Evolutionary conservation across 2,329 filamentous ascomycete genomes (phyloP).

Genomic region (Phialophora chinensis): DNA sequence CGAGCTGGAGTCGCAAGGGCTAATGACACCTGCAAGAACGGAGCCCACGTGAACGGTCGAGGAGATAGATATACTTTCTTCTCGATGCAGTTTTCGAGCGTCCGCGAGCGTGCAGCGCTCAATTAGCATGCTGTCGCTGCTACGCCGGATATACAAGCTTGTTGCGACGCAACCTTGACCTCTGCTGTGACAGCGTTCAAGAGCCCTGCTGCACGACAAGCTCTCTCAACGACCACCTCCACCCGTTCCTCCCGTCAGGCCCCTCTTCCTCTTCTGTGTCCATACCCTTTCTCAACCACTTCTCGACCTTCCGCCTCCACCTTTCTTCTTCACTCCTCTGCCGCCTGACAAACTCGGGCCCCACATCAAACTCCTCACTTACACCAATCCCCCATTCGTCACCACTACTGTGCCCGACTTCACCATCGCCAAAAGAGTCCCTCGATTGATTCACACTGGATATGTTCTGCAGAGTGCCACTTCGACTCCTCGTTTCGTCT

Average conservation of each 20-base stretch:
- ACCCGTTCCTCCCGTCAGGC: conserved; percentile 59
- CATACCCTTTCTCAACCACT: conserved; percentile 68
- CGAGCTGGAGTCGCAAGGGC: background rate
- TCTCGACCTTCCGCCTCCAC: conserved; percentile 86
- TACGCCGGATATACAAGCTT: background rate
- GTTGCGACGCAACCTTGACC: background rate
- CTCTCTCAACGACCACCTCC: conserved; percentile 68
- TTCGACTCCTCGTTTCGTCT: conserved; percentile 40
- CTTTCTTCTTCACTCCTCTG: conserved; percentile 90
- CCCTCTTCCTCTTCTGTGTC: conserved; percentile 55
- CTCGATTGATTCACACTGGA: conserved; percentile 28
- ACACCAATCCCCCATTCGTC: conserved; percentile 85
- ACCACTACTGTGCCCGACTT: conserved; percentile 45
- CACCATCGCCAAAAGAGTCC: conserved; percentile 37
- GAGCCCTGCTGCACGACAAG: conserved; percentile 32
- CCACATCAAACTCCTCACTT: conserved; percentile 96
- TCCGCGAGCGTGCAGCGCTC: background rate
- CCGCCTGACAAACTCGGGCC: conserved; percentile 86
- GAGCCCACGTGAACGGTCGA: background rate
- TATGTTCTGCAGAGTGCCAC: conserved; percentile 32
- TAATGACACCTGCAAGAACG: background rate
- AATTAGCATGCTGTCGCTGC: background rate
- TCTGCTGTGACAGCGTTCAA: background rate
- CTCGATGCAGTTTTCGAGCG: background rate
- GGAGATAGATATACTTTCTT: conserved; percentile 1